A percentile compares a stretch with the other conserved stretches of the same genome.
phyloP scores from a whole-genome alignment of 768 basidiomycete species.

The Rhizopogon salebrosus region DNA sequence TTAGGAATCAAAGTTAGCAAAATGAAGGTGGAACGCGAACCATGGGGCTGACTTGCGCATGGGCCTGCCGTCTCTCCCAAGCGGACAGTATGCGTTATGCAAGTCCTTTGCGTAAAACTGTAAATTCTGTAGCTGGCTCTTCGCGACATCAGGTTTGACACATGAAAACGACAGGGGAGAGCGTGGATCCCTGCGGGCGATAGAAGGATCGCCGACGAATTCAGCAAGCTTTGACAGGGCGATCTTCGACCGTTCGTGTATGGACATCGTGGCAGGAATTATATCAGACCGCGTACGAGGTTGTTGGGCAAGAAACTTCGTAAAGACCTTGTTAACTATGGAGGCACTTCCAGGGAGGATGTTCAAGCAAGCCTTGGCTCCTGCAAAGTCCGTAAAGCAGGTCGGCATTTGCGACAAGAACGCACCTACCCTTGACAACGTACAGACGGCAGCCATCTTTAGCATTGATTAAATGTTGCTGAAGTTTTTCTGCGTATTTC shows the following conservation, averaged over 20 bases:
- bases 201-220: slow-evolving; percentile 39
- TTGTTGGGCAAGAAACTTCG: slow-evolving; percentile 55
- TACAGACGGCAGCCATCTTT: slow-evolving; percentile 46
- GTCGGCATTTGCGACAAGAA: neutral
- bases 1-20: slow-evolving; percentile 13
- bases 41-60: slow-evolving; percentile 47
- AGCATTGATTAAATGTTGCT: slow-evolving; percentile 43
- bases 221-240: slow-evolving; percentile 53
- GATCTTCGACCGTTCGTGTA: slow-evolving; percentile 44
- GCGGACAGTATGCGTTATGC: slow-evolving; percentile 47
- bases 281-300: slow-evolving; percentile 47
- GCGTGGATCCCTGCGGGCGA: slow-evolving; percentile 47
- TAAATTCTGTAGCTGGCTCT: slow-evolving; percentile 48
- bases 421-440: slow-evolving; percentile 51
- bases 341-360: slow-evolving; percentile 52
- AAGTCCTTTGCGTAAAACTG: slow-evolving; percentile 40
- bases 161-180: slow-evolving; percentile 68
- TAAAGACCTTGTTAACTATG: slow-evolving; percentile 58
- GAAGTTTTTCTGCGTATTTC: slow-evolving; percentile 52
- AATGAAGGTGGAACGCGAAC: neutral
- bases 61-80: slow-evolving; percentile 53
- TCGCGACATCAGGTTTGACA: slow-evolving; percentile 44
- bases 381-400: slow-evolving; percentile 25
- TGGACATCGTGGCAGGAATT: slow-evolving; percentile 27
- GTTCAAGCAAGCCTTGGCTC: slow-evolving; percentile 50